Base-by-base conservation (phyloP, 306 rosid genomes). In the Adenanthera pavonina region DNA sequence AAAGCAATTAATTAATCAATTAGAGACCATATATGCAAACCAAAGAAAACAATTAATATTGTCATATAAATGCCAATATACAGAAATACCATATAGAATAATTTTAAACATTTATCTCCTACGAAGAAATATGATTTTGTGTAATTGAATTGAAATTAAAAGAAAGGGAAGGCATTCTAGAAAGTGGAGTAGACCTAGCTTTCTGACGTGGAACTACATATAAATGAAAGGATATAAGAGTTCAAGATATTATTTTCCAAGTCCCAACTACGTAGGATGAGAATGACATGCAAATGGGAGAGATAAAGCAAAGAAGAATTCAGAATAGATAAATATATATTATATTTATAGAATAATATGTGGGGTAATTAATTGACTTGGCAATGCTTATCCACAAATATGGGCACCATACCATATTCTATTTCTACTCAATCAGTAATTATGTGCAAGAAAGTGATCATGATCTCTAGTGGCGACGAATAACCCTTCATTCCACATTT, bases 1-100 rank as follows among this genome's bases (percentile, higher is more conserved):
- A 75, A 75, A 44, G 57, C 70, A 79, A 67, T 30, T 25, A 74
- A 3, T 2, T 14, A 59, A 61, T 48, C 30, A 25, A 81, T n/a
- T 8, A 20, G 2, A 4, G 4, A 56, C 62, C 30, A 56, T 19
- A 11, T 1, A 19, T n/a, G 3, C n/a, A 0, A n/a, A 6, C 6
- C 16, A 6, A 17, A 59, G 36, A 76, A n/a, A 47, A 34, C 17
- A 35, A 36, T 2, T 44, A 49, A 64, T 25, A 25, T 25, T 25
- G 30, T 25, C 30, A 25, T 25, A 25, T 25, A 25, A 25, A 25
- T 25, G 30, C 30, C 30, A 25, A 25, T 25, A 25, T 25, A 25
- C 30, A 25, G 30, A 25, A 25, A 25, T 25, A 25, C 30, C 30
- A 25, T 25, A 25, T 25, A 25, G 30, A 25, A 25, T 25, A 25